Evolutionary conservation across 306 rosid species (phyloP).

Genomic region (Comarum palustre): DNA sequence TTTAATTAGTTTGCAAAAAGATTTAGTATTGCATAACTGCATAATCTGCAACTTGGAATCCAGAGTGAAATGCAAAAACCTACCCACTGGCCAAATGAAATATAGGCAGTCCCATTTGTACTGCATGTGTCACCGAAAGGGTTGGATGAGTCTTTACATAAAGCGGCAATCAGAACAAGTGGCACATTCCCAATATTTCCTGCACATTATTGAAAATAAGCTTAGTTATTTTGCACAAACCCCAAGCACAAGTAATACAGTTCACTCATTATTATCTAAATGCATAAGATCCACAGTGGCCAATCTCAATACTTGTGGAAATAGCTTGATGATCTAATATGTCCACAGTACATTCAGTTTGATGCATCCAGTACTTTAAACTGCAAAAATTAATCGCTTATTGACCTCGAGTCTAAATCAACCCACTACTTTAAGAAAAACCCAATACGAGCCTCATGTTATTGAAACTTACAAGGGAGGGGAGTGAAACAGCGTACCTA

Average conservation of each 20-base stretch:
- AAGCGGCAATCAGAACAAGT: slow-evolving; percentile 84
- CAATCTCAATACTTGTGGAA: background rate
- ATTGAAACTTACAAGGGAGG: background rate
- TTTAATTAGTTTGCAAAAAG: background rate
- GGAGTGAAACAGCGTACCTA: slow-evolving; percentile 50
- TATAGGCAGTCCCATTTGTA: slow-evolving; percentile 89
- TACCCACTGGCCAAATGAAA: slow-evolving; percentile 99
- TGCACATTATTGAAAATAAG: slow-evolving; percentile 29
- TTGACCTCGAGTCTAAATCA: background rate
- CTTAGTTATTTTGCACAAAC: background rate
- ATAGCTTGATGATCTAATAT: background rate
- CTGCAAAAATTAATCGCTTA: background rate
- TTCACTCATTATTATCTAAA: background rate
- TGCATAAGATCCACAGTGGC: background rate
- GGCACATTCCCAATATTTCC: slow-evolving; percentile 99
- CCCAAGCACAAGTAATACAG: background rate
- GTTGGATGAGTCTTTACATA: slow-evolving; percentile 73
- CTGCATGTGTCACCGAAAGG: slow-evolving; percentile 92
- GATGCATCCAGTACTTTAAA: background rate
- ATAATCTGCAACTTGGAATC: slow-evolving; percentile 9
- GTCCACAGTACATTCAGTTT: background rate
- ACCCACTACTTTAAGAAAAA: background rate
- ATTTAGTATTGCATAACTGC: background rate
- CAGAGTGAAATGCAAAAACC: slow-evolving; percentile 34
- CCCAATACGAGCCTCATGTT: background rate